A percentile compares a stretch with the other conserved stretches of the same genome.
phyloP scores from a whole-genome alignment of 257 asterid species.

The Penstemon newberryi region DNA sequence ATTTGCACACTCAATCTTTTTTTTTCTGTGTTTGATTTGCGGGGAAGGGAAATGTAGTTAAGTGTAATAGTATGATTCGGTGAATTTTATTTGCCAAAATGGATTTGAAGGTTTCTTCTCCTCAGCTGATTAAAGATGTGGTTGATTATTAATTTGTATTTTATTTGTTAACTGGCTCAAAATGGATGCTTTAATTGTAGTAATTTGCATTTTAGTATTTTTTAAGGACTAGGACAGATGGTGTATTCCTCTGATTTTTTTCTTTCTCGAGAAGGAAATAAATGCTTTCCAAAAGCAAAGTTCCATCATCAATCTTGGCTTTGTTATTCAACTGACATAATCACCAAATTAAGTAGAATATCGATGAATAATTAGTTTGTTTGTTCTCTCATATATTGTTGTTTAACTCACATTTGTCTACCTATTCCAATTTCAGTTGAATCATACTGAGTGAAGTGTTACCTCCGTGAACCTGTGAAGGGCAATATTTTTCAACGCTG shows the following conservation, averaged over 20 bases:
- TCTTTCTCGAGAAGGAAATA: too few species aligned
- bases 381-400: constrained; percentile 8
- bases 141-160: constrained; percentile 5
- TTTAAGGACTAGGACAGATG: not conserved
- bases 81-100: constrained; percentile 8
- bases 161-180: constrained; percentile 5
- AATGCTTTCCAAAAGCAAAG: constrained; percentile 9
- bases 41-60: constrained; percentile 31
- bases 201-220: not conserved
- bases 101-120: constrained; percentile 2
- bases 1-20: constrained; percentile 28
- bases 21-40: constrained; percentile 10
- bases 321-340: not conserved
- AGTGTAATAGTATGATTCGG: constrained; percentile 16
- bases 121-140: constrained; percentile 12
- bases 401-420: constrained; percentile 6
- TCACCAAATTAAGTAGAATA: not conserved
- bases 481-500: constrained; percentile 22
- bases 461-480: constrained; percentile 25
- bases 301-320: not conserved
- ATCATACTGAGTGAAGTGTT: not conserved
- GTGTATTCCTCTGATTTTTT: not conserved
- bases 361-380: not conserved
- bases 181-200: constrained; percentile 20
- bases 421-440: constrained; percentile 13